Base-by-base conservation (phyloP, 108 stramenopile genomes). In the Nitzschia putrida region DNA sequence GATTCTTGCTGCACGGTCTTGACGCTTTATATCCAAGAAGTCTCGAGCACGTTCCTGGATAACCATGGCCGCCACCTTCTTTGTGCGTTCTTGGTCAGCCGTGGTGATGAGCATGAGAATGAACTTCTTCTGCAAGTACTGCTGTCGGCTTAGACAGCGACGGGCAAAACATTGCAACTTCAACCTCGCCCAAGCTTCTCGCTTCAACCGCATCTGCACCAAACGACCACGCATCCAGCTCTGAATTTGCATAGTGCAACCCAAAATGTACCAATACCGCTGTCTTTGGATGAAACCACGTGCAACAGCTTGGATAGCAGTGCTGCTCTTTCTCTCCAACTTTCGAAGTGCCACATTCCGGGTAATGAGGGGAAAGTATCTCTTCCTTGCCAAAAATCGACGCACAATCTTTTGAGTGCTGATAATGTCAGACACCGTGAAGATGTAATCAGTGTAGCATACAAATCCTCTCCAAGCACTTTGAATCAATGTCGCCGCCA, bases 261-360 rank as follows among this genome's bases (percentile, higher is more conserved):
- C 81, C 7, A 88, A 54, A 0, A 69, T 77, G 37, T 82, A 81
- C 78, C 81, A 73, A 59, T 77, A 87, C 2, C 52, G 57, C 34
- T 75, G 72, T 20, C 86, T 78, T 2, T 78, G 84, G 37, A 81
- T 66, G 80, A 86, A 87, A 8, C 90, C 90, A 22, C 90, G 80
- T 39, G 63, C 79, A 3, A 74, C 78, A 24, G 75, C 67, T 71
- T 91, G 90, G 29, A 91, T 79, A 42, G 73, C 57, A 41, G 71
- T 77, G n/a, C 79, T 45, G 12, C 47, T 69, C n/a, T 38, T 53
- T 8, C 23, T 20, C 53, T 59, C 22, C 12, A 22, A 24, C 13
- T 40, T 54, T 11, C 38, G 49, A 22, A 18, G 40, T 13, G 39
- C 12, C 2, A 72, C 13, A 7, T 56, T 54, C 0, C 24, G 21